These are phyloP conservation scores for Mucor indicus DNA, from an alignment of 371 early-diverging fungal genomes.

Conservation along the genomic window DNA sequence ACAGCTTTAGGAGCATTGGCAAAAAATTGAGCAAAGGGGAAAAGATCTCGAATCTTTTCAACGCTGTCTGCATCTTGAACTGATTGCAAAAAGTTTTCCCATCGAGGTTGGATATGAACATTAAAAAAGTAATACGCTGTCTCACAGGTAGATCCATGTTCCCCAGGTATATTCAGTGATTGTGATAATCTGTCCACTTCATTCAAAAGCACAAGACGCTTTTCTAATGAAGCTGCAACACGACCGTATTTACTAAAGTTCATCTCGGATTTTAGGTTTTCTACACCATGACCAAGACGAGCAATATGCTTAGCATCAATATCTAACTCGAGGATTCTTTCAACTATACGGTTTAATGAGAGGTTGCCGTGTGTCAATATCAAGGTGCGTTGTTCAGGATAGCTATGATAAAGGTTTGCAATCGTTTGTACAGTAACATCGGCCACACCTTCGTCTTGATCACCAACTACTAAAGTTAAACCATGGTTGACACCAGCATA, in stretches of 20 bases:
- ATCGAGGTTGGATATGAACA: conserved; percentile 70
- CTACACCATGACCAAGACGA: conserved; percentile 93
- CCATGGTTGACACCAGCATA: conserved; percentile 81
- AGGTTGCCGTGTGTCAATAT: conserved; percentile 94
- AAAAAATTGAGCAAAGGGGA: conserved; percentile 86
- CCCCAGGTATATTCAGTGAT: conserved; percentile 70
- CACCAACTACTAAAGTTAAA: conserved; percentile 90
- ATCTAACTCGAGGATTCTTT: conserved; percentile 83
- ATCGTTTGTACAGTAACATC: conserved; percentile 95
- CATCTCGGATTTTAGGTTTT: conserved; percentile 77
- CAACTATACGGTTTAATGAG: conserved; percentile 93
- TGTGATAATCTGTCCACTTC: conserved; percentile 77
- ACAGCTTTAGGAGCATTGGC: conserved; percentile 70
- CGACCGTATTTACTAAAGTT: conserved; percentile 92
- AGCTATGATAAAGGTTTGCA: conserved; percentile 87
- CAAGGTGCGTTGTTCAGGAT: conserved; percentile 85
- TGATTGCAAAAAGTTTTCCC: conserved; percentile 66
- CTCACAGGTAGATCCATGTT: conserved; percentile 90
- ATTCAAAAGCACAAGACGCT: conserved; percentile 68
- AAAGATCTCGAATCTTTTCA: conserved; percentile 40
- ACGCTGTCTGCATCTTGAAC: conserved; percentile 13
- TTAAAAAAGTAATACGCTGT: conserved; percentile 87
- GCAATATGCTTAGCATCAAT: conserved; percentile 91
- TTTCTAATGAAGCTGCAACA: conserved; percentile 86
- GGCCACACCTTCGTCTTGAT: conserved; percentile 97